Base-by-base conservation (phyloP, 1,284 basidiomycete species). In the Austroboletus novae-zelandiae region DNA sequence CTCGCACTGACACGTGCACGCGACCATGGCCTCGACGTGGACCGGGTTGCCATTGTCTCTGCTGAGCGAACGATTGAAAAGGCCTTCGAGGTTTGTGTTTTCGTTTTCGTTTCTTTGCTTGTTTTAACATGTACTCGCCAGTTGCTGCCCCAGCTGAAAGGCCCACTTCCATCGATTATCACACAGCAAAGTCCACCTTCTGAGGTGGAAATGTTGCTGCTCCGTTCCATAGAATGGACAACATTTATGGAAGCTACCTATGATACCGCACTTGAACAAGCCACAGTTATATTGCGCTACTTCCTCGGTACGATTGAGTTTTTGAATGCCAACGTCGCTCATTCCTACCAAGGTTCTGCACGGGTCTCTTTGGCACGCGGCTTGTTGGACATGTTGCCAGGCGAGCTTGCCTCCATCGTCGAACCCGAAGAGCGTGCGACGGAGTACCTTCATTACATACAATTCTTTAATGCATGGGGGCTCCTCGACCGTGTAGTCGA, bases 171-270 rank as follows among this genome's bases (percentile, higher is more conserved):
- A 0, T 77, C 77, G 1, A 69, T 84, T n/a, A 74, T 80, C 30
- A 70, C 71, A 1, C 55, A 78, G 29, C 81, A 81, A 55, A 71
- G 75, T 29, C 70, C 75, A 0, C 72, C 81, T 0, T 77, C 73
- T 1, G 79, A 82, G 13, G 67, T 70, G 1, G 91, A 96, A 64
- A 68, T 76, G 37, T 71, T 89, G 43, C 75, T 99, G 9, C 78
- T 98, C 45, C 81, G 93, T 9, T 89, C 91, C 0, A 86, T 98
- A 51, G 95, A 98, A 64, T 99, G 96, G 96, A 90, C 96, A 41
- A 90, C 84, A 0, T 90, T 93, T 66, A 74, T 81, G 55, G 80
- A 84, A 37, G 72, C 78, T 17, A 96, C 92, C 1, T 83, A 86
- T 56, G 71, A 75, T n/a, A 84, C 84, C 15, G 93, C 93, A 0